Base-by-base conservation (phyloP, 331 rosid genomes). In the Dryas integrifolia region DNA sequence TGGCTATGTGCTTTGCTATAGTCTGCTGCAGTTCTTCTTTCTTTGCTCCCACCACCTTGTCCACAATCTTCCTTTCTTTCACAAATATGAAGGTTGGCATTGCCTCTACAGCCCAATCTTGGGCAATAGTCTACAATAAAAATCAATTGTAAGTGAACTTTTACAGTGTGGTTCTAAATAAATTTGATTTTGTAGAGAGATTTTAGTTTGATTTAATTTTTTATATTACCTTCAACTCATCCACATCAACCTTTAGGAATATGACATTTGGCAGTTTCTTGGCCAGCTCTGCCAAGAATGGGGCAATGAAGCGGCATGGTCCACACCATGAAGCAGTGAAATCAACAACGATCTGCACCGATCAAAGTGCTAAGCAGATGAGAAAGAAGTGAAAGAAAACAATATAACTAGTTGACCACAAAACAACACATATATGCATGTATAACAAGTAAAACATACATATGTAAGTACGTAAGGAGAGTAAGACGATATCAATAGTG, bases 321-420 rank as follows among this genome's bases (percentile, higher is more conserved):
- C 97, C 98, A 49, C 99, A 95, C 97, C 99, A 95, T 11, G 98
- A 89, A 58, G 99, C 98, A 55, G 98, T 89, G 76, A 95, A 95
- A 75, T 95, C 92, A 70, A 95, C 88, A 43, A 95, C 97, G 40
- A 95, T 79, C 98, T 95, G 88, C 76, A 72, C 64, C 72, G 76
- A 76, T 64, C 35, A 35, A 6, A 50, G 70, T 52, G 63, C 53
- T 69, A 71, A 76, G 26, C 57, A 64, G 18, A 74, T 40, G 18
- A 45, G 64, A 45, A 40, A 12, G 11, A 51, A 73, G 39, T 2
- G 7, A 11, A 49, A 53, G 24, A 46, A 46, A 40, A 6, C 16
- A 24, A 10, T 9, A 41, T 2, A 30, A 1, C 35, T 30, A 30
- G 21, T 51, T 51, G 57, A n/a, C 21, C 9, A 14, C 0, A 3